Conservation (phyloP, 768 basidiomycete genomes). For the Clitopilus hobsonii region DNA sequence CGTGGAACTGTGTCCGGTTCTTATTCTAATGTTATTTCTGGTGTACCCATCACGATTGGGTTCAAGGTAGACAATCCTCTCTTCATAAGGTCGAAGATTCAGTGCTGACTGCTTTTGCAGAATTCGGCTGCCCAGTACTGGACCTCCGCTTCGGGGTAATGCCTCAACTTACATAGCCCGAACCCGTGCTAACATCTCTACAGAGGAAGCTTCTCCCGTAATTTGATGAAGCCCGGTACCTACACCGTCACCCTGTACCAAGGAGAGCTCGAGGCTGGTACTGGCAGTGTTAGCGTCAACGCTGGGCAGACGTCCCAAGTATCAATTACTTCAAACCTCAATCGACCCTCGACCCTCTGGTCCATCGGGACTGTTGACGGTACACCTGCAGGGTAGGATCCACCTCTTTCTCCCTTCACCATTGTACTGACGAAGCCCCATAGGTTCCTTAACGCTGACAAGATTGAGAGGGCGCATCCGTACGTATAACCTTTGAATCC, state of each 20-base stretch:
- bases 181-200: background rate
- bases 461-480: constrained; percentile 45
- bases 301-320: constrained; percentile 33
- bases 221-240: constrained; percentile 44
- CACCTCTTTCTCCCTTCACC: background rate
- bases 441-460: constrained; percentile 45
- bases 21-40: constrained; percentile 37
- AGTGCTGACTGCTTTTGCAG: constrained; percentile 11
- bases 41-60: constrained; percentile 32
- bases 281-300: constrained; percentile 35
- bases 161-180: background rate
- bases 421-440: constrained; percentile 2
- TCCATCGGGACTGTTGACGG: constrained; percentile 43
- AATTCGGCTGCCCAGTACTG: constrained; percentile 45
- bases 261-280: constrained; percentile 41
- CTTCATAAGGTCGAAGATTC: background rate
- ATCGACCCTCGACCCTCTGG: constrained; percentile 35
- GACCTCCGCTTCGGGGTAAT: constrained; percentile 33
- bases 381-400: constrained; percentile 33
- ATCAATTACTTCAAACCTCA: constrained; percentile 25
- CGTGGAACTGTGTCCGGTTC: constrained; percentile 41
- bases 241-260: constrained; percentile 42
- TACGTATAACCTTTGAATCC: background rate
- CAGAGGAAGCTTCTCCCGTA: constrained; percentile 37
- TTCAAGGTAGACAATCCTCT: constrained; percentile 26